Conservation (phyloP, 1,139 yeast species). For the Hyphopichia pseudoburtonii region DNA sequence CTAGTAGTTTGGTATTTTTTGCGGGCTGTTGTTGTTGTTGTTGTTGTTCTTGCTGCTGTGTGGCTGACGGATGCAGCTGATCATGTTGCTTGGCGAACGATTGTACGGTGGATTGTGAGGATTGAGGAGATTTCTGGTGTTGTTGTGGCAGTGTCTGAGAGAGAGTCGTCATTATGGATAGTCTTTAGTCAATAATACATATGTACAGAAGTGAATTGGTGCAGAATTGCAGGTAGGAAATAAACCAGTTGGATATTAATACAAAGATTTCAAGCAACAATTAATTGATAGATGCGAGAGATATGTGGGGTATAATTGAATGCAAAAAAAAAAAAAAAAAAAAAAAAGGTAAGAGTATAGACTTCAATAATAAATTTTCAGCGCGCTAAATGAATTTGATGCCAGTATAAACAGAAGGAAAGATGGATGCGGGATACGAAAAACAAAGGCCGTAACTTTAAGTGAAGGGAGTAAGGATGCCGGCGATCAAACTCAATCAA, state of each 20-base stretch:
- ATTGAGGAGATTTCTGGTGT: too few species aligned
- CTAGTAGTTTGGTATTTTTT: constrained; percentile 49
- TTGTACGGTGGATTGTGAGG: too few species aligned
- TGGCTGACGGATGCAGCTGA: not conserved
- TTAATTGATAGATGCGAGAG: too few species aligned
- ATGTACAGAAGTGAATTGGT: not conserved
- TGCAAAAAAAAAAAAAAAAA: not conserved
- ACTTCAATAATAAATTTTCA: too few species aligned
- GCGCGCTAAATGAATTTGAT: too few species aligned
- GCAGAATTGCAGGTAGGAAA: too few species aligned
- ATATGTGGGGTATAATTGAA: not conserved
- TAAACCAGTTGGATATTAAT: too few species aligned
- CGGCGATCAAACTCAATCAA: not conserved
- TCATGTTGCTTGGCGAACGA: not conserved
- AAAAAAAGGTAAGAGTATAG: too few species aligned
- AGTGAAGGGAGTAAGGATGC: too few species aligned
- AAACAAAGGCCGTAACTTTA: too few species aligned
- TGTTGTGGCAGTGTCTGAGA: constrained; percentile 1
- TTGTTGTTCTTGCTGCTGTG: not conserved
- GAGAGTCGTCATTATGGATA: constrained; percentile 2
- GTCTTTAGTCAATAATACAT: not conserved
- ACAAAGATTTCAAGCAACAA: too few species aligned
- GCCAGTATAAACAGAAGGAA: too few species aligned
- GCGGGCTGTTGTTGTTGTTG: not conserved
- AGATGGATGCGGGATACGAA: not conserved